Evolutionary conservation across 768 basidiomycete species (phyloP).

Genomic region (Rossbeevera mucosa): DNA sequence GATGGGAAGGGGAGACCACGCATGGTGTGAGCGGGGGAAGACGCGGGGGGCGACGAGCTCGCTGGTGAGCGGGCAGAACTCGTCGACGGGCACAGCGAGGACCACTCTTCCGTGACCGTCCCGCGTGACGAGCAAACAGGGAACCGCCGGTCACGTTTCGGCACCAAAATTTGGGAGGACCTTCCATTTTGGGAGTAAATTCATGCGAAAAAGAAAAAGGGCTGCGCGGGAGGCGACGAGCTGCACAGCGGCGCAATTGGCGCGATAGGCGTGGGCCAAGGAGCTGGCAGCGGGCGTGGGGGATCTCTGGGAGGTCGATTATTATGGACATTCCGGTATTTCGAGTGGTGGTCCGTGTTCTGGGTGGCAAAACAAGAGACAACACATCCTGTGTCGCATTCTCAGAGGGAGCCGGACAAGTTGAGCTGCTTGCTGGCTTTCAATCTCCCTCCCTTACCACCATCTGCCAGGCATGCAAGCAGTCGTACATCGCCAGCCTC

Average conservation of each 20-base stretch:
- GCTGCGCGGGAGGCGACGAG: neutral
- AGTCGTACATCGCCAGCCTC: conserved; percentile 59
- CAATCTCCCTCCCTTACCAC: conserved; percentile 31
- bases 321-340: neutral
- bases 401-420: conserved; percentile 27
- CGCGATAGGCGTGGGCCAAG: neutral
- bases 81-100: conserved; percentile 38
- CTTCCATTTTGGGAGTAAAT: conserved; percentile 13
- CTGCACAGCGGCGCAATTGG: neutral
- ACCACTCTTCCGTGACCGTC: conserved; percentile 26
- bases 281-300: neutral
- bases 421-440: conserved; percentile 36
- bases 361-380: conserved; percentile 20
- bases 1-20: conserved; percentile 52
- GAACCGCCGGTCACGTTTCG: conserved; percentile 27
- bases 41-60: conserved; percentile 13
- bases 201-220: conserved; percentile 5
- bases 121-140: conserved; percentile 28
- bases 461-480: conserved; percentile 69
- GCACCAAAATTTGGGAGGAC: conserved; percentile 11
- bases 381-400: conserved; percentile 34
- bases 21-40: conserved; percentile 37
- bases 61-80: conserved; percentile 23
- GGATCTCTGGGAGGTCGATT: neutral
- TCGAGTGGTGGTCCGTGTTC: conserved; percentile 14